Percentiles rank a stretch among this genome's conserved stretches.
phyloP scores from a whole-genome alignment of 352 stramenopile species.

The Phytophthora hibernalis region DNA sequence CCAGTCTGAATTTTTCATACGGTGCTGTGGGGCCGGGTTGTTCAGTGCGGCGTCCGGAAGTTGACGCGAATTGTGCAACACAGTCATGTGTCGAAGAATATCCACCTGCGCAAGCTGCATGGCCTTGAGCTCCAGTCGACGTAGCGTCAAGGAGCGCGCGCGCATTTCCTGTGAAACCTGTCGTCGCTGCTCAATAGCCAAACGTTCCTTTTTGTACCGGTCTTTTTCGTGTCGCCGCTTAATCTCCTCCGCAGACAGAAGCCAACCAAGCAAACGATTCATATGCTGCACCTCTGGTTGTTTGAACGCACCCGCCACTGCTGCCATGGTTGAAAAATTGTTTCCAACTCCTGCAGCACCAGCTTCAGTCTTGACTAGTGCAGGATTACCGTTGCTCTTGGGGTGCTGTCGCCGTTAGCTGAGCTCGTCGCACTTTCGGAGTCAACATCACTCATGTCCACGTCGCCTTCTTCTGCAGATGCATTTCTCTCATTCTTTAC shows the following conservation, averaged over 20 bases:
- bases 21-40: constrained; percentile 50
- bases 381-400: constrained; percentile 34
- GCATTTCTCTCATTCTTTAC: constrained; percentile 27
- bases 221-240: constrained; percentile 86
- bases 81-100: constrained; percentile 70
- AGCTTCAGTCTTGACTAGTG: constrained; percentile 34
- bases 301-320: constrained; percentile 68
- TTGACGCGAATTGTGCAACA: constrained; percentile 72
- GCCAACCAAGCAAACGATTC: constrained; percentile 88
- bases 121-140: constrained; percentile 84
- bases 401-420: constrained; percentile 41
- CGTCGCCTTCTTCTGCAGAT: constrained; percentile 27
- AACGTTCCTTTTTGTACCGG: constrained; percentile 78
- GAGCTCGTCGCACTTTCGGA: constrained; percentile 55
- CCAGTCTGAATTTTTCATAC: constrained; percentile 84
- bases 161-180: constrained; percentile 76
- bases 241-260: constrained; percentile 86
- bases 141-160: constrained; percentile 63
- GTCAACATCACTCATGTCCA: constrained; percentile 55
- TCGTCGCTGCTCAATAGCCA: constrained; percentile 71
- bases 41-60: constrained; percentile 51
- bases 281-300: constrained; percentile 91
- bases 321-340: constrained; percentile 10
- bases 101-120: constrained; percentile 87
- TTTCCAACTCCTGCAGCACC: neutral